Evolutionary conservation across 2,329 filamentous ascomycete genomes (phyloP), one percentile per base, ranked within the genome.

Genomic region (Mycosphaerella arachidis): DNA sequence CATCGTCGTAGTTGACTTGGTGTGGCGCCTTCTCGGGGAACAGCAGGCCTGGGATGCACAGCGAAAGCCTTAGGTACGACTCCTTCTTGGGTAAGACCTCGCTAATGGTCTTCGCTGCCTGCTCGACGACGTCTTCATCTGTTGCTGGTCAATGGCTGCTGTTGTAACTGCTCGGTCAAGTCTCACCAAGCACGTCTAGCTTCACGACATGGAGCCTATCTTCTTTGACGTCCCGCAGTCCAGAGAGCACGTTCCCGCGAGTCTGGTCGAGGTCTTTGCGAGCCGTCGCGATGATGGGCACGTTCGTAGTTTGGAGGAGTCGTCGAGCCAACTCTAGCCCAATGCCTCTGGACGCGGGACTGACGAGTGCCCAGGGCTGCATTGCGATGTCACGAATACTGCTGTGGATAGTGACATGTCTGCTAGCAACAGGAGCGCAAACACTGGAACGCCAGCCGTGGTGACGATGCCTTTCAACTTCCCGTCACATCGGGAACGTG

Each of bases 31-130:
- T 91, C 71, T 95, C 91, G 0, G 90, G 84, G 66, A 83, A 81
- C 10, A 94, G 81, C 40, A 92, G 79, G 0, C 90, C 91, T 0
- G 90, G 88, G 2, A 92, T 76, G 31, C 84, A 83, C 67, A 91
- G 84, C 2, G 84, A 84, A 48, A 93, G 81, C 61, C 86, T 88
- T 12, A 94, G 81, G 66, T 89, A 84, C 66, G 84, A 73, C 8
- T 73, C 74, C 48, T 72, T 73, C 53, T 68, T 68, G 5, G 71
- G 69, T 54, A 73, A 68, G 18, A 70, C 12, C 71, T 70, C 10
- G 70, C 63, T 59, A 40, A 69, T 63, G 51, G 68, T 43, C 43
- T 83, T 78, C 18, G 88, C 85, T 43, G 82, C 81, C 51, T 75
- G 68, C 43, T 77, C 74, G 59, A 94, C 83, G 37, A 83, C 84